These are phyloP conservation scores for Dipodascus albidus DNA, from an alignment of 805 yeast genomes.

Conservation along the genomic window DNA sequence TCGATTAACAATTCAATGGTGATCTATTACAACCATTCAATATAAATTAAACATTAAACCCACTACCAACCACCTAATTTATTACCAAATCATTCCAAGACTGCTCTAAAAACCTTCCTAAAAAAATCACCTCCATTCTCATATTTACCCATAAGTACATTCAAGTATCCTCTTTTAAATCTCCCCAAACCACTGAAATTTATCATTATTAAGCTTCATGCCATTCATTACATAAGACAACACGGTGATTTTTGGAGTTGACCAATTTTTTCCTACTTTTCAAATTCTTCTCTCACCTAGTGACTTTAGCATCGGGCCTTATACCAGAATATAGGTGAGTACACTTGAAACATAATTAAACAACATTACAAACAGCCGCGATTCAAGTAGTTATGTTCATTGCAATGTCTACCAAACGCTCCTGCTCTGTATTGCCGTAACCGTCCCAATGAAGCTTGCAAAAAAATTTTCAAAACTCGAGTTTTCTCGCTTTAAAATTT, in stretches of 20 bases:
- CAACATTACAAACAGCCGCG: background rate
- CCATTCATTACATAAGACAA: background rate
- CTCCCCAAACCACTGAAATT: background rate
- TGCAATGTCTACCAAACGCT: too few relatives aligned
- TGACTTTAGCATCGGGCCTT: conserved; percentile 2
- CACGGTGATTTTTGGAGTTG: background rate
- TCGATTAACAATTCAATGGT: too few relatives aligned
- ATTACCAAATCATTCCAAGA: background rate
- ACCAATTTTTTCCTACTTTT: background rate
- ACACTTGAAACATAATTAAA: background rate
- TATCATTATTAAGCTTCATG: background rate
- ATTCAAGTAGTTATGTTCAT: too few relatives aligned
- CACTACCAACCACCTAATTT: too few relatives aligned
- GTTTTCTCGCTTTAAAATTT: background rate
- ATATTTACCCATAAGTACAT: background rate
- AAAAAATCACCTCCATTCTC: background rate
- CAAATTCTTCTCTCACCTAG: background rate
- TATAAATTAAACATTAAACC: too few relatives aligned
- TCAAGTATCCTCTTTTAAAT: background rate
- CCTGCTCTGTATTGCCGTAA: too few relatives aligned
- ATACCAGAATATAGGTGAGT: background rate
- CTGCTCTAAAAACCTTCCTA: background rate
- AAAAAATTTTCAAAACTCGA: background rate
- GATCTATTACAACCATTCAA: too few relatives aligned
- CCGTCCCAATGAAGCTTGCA: too few relatives aligned